Evolutionary conservation across 2,329 filamentous ascomycete species (phyloP).

Genomic region (Colletotrichum sojae): DNA sequence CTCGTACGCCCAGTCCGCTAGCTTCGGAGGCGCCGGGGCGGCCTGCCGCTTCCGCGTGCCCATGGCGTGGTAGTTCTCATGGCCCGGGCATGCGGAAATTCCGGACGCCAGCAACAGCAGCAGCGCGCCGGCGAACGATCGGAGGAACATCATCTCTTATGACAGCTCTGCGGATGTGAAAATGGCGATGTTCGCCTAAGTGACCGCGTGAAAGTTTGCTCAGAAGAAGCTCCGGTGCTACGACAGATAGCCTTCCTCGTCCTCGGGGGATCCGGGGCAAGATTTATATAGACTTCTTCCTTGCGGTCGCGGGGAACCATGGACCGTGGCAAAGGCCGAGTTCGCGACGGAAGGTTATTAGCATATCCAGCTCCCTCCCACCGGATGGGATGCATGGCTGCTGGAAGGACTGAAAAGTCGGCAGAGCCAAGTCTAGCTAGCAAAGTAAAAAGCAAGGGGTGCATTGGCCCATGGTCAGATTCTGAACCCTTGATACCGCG

Average conservation of each 20-base stretch:
- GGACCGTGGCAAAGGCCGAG: neutral
- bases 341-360: neutral
- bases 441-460: conserved; percentile 16
- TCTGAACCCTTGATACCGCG: conserved; percentile 18
- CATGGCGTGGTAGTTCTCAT: conserved; percentile 27
- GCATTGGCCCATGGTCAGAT: conserved; percentile 13
- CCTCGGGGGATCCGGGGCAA: neutral
- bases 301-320: neutral
- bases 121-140: neutral
- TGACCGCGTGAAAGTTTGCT: neutral
- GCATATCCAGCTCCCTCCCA: neutral
- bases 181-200: neutral
- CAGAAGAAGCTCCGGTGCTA: neutral
- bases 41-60: conserved; percentile 1
- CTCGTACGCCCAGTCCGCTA: conserved; percentile 38
- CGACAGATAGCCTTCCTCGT: neutral
- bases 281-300: conserved; percentile 18
- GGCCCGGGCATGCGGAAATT: conserved; percentile 25
- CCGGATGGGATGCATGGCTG: neutral
- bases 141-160: neutral
- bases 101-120: conserved; percentile 2
- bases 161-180: neutral
- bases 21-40: neutral
- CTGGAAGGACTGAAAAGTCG: neutral
- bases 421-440: conserved; percentile 20